Base-by-base conservation (phyloP, 192 early-diverging fungal species). In the Coemansia sp. region DNA sequence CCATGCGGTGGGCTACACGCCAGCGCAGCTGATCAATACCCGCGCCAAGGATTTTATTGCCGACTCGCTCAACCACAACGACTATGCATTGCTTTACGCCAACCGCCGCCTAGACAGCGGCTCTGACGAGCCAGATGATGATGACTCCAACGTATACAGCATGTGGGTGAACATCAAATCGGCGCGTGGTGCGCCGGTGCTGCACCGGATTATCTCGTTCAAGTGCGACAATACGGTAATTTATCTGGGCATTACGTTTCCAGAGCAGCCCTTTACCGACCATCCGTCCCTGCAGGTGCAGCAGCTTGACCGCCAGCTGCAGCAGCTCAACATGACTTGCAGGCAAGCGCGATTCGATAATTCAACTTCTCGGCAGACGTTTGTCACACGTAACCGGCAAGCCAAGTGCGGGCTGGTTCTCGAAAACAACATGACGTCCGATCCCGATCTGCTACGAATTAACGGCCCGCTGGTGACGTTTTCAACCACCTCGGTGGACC, bases 111-210 rank as follows among this genome's bases (percentile, higher is more conserved):
- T 6, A 15, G n/a, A 39, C 14, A 44, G 29, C 17, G 52, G 38
- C 31, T n/a, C n/a, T n/a, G 55, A 55, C 7, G 47, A 64, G 31
- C 17, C 34, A 0, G 55, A 62, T 6, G 61, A 63, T 9, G 60
- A 70, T 39, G 67, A 63, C 7, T 62, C 62, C 47, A 64, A 57
- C 36, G 69, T 62, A 5, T 72, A 61, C 35, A 58, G 64, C 4
- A 64, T 65, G 58, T 72, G 64, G 50, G 46, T 64, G 38, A 72
- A 72, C 35, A 44, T 72, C 19, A 72, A 61, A 27, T 56, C 48
- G 3, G 35, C 50, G 14, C 29, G 29, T 4, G 62, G 62, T 11
- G 25, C 32, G 12, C 58, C 62, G 2, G 69, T 72, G 1, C 38
- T 72, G 41, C 62, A 61, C 26, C 53, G 62, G 0, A 31, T 62